Conservation (phyloP, 2,329 filamentous ascomycete genomes). For the Colletotrichum sp. region DNA sequence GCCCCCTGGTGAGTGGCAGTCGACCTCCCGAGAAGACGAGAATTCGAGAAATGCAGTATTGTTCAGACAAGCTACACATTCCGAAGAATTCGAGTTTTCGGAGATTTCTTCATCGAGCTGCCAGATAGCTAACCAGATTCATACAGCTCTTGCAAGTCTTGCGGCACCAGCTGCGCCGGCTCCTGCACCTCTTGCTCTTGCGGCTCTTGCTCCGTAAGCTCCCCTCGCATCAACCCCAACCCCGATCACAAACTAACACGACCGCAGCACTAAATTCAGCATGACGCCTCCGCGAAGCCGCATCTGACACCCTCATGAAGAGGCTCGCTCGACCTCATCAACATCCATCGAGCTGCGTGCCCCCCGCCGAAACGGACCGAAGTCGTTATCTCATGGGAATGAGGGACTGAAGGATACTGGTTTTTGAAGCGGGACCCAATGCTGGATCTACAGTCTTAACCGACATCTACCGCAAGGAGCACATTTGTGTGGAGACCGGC, state of each 20-base stretch:
- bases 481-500: not conserved
- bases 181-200: constrained; percentile 21
- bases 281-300: not conserved
- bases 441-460: not conserved
- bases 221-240: too few relatives aligned
- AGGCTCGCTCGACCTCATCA: constrained; percentile 7
- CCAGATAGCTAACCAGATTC: not conserved
- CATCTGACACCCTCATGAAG: not conserved
- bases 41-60: not conserved
- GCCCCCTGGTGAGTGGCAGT: constrained; percentile 18
- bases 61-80: not conserved
- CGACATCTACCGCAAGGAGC: not conserved
- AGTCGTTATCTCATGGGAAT: constrained; percentile 3
- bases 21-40: not conserved
- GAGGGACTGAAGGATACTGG: not conserved
- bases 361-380: constrained; percentile 9
- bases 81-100: not conserved
- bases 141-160: constrained; percentile 22
- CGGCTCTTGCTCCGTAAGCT: constrained; percentile 21
- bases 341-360: constrained; percentile 11
- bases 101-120: not conserved
- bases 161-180: constrained; percentile 22
- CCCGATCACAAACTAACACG: not conserved
- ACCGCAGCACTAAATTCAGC: constrained; percentile 8
- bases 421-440: not conserved